Evolutionary conservation across 441 rosid species (phyloP), one percentile per base, ranked within the genome.

Genomic region (Corymbia citriodora): DNA sequence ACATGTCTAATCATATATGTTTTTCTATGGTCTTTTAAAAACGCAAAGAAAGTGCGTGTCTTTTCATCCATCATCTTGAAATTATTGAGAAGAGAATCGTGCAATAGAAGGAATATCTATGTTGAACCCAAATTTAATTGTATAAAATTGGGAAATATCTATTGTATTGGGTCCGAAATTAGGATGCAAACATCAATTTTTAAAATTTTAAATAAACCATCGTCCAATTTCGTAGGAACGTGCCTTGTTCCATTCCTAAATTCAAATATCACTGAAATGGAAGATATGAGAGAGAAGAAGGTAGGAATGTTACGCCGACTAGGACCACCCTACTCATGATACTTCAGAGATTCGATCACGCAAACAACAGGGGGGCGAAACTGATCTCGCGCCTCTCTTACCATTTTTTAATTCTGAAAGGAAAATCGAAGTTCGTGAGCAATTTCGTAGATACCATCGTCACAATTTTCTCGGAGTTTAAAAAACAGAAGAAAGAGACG

Each of bases 81-180:
- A 65, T 65, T 65, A 65, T 65, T n/a, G 8, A 8, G n/a, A 14
- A 4, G 36, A n/a, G 16, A 14, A 36, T 33, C 7, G 17, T 12
- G 9, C 0, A 0, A 33, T 4, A 17, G 6, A 70, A 70, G 3
- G 4, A 9, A 70, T 17, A 70, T 17, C 7, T 17, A 4, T 31
- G 45, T 40, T 5, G 6, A 40, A 40, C 5, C 6, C 6, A 40
- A 40, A 40, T 40, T 40, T 40, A 40, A 40, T 40, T 40, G 45
- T 40, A 40, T 27, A 29, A 29, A 29, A 63, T 8, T 2, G 45
- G 12, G 45, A 70, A 33, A 31, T 17, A 70, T 70, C 10, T 33
- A 17, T 23, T 9, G 5, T 70, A 70, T 9, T 10, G 3, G 23
- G 59, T 19, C 13, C 12, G 9, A 17, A 31, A 11, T 70, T 33